A percentile compares a stretch with the other conserved stretches of the same genome.
These are phyloP conservation scores for Sordariomycetes sp. DNA, from an alignment of 2,329 filamentous ascomycete genomes.

Conservation along the genomic window DNA sequence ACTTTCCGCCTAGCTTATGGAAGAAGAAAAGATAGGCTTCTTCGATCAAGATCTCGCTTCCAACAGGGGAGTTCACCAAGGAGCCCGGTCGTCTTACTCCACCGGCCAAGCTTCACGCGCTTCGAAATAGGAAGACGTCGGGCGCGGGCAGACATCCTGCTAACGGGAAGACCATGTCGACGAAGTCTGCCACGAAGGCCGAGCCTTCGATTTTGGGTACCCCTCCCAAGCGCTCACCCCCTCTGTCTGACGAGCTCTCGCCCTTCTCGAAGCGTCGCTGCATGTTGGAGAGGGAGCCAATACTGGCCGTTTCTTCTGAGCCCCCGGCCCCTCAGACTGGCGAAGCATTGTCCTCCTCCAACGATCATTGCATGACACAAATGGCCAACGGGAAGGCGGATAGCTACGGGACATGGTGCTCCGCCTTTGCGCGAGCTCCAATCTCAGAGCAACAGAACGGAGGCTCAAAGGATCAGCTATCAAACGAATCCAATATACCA, in stretches of 20 bases:
- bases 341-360: neutral
- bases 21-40: neutral
- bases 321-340: neutral
- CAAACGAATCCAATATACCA: neutral
- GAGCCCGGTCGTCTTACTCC: neutral
- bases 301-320: neutral
- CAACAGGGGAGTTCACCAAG: neutral
- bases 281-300: neutral
- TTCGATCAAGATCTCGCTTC: neutral
- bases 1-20: neutral
- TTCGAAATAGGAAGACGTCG: neutral
- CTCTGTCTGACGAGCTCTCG: neutral
- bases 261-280: neutral
- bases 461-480: neutral
- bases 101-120: neutral
- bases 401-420: neutral
- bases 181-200: neutral
- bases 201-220: neutral
- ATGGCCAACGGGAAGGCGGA: neutral
- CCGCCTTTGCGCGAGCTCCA: neutral
- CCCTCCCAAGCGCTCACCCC: neutral
- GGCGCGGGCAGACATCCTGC: neutral
- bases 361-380: neutral
- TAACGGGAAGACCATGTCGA: neutral
- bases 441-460: neutral